Base-by-base conservation (phyloP, 441 rosid genomes). In the Syzygium malaccense region DNA sequence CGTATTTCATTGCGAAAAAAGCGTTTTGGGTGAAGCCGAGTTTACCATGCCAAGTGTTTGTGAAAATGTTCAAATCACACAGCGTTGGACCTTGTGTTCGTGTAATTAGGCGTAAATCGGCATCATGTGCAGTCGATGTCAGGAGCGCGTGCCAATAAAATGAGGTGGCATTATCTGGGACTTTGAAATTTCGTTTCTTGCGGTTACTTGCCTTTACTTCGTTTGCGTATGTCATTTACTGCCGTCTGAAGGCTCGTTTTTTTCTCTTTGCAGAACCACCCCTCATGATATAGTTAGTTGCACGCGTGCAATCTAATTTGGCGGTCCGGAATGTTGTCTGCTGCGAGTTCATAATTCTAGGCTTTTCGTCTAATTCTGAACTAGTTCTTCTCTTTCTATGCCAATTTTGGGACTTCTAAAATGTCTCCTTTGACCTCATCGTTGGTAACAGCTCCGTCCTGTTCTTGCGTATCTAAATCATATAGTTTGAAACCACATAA, bases 371-470 rank as follows among this genome's bases (percentile, higher is more conserved):
- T 17, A 71, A 71, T 5, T 75, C 83, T 37, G 83, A 75, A 75
- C 51, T 45, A 75, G 17, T 75, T 23, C 3, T 45, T 60, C 30
- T 28, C 8, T 37, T n/a, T 37, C 26, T 37, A 12, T 41, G 51
- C 49, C 13, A 75, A 37, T 71, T 26, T 75, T 75, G 83, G 51
- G 51, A 23, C 51, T 37, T 75, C 14, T 75, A 87, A 91, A 87
- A 97, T 96, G 98, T 92, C 95, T 68, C 88, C 91, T 86, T 86
- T 88, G 83, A 91, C 90, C 62, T 92, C 92, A 20, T 90, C 93
- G 68, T 93, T 91, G 33, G 62, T 87, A 25, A 45, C 90, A 87
- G 89, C 91, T 86, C 89, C 91, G 19, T 89, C 91, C 26, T 85
- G 86, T 78, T 64, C 91, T 64, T 89, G 80, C 89, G 86, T 18